Conservation (phyloP, 75 land plant genomes). For the Selaginella moellendorffii region DNA sequence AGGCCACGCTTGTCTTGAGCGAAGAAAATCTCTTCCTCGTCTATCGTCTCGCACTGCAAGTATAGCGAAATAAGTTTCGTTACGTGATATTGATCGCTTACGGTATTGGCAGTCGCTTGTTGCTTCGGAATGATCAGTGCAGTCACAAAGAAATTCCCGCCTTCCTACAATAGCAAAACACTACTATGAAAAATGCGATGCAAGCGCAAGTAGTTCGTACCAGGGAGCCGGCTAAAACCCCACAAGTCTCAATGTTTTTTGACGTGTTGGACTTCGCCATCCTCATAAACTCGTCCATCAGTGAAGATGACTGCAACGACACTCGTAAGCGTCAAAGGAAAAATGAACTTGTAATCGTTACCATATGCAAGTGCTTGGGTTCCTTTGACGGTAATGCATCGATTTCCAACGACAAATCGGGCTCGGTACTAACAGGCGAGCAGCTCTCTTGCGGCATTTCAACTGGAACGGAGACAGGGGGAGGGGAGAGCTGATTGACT, state of each 20-base stretch:
- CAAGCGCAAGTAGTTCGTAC: background rate
- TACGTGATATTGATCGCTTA: background rate
- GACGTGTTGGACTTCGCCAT: background rate
- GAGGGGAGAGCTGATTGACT: background rate
- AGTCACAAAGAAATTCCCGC: background rate
- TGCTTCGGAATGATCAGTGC: constrained; percentile 10
- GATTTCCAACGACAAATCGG: background rate
- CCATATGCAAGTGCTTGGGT: background rate
- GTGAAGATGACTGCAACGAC: background rate
- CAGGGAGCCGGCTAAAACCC: background rate
- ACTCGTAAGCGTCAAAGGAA: background rate
- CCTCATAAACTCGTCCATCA: constrained; percentile 1
- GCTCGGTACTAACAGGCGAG: too few species aligned
- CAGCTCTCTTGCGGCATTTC: background rate
- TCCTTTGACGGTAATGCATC: background rate
- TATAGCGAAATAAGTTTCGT: background rate
- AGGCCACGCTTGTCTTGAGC: background rate
- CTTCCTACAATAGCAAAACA: background rate
- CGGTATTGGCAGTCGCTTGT: background rate
- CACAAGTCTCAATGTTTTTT: constrained; percentile 4
- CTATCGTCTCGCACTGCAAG: background rate
- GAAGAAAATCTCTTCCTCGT: background rate
- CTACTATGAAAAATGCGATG: background rate
- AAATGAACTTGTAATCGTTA: background rate
- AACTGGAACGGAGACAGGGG: background rate